Evolutionary conservation across 257 asterid species (phyloP).

Genomic region (Primulina tabacum): DNA sequence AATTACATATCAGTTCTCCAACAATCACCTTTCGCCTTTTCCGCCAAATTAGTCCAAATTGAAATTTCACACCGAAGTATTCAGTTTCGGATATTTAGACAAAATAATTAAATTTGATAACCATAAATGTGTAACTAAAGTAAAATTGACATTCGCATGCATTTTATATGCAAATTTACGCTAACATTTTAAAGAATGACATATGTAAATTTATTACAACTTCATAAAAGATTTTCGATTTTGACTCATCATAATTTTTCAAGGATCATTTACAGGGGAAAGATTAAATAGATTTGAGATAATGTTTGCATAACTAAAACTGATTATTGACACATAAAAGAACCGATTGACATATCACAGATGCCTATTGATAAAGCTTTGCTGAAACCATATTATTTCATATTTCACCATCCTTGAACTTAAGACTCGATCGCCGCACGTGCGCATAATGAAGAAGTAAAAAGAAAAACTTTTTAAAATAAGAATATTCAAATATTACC

Average conservation of each 20-base stretch:
- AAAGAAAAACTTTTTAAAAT: neutral
- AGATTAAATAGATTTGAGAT: conserved; percentile 1
- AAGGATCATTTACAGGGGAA: neutral
- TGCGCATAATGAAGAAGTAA: neutral
- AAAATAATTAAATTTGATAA: too few species aligned
- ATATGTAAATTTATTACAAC: too few species aligned
- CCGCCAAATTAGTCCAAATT: neutral
- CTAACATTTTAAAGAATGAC: too few species aligned
- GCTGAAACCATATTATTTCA: neutral
- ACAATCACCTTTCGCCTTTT: neutral
- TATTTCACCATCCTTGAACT: conserved; percentile 11
- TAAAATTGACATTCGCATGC: neutral
- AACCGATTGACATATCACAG: neutral
- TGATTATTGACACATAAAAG: neutral
- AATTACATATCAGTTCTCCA: neutral
- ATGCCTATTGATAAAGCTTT: too few species aligned
- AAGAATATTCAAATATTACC: conserved; percentile 43
- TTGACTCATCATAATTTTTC: neutral
- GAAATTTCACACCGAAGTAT: too few species aligned
- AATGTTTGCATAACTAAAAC: neutral
- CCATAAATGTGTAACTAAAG: neutral
- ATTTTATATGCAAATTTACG: too few species aligned
- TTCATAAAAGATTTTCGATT: too few species aligned
- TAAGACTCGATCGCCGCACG: neutral
- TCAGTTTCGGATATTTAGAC: too few species aligned